Evolutionary conservation across 176 grass and related monocot species (phyloP).

Genomic region (Oryza longistaminata): DNA sequence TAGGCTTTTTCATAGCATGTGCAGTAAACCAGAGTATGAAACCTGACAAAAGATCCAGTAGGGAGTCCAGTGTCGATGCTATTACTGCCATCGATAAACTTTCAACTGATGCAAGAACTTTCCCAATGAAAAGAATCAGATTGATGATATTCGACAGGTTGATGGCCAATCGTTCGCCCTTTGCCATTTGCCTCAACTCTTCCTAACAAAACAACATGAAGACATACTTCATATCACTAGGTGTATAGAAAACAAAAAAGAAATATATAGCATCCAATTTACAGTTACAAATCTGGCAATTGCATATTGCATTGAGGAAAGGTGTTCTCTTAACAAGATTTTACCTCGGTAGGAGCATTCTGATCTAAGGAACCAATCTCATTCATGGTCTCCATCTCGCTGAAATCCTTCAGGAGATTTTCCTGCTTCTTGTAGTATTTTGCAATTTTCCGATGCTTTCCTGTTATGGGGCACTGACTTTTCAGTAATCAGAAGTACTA

Average conservation of each 20-base stretch:
- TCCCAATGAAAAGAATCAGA: conserved; percentile 74
- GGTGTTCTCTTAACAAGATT: not conserved
- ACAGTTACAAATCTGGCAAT: not conserved
- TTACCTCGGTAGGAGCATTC: conserved; percentile 67
- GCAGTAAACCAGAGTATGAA: conserved; percentile 91
- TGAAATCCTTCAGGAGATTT: conserved; percentile 75
- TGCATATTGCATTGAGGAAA: not conserved
- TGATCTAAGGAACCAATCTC: conserved; percentile 52
- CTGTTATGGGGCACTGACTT: conserved; percentile 38
- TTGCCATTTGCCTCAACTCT: conserved; percentile 63
- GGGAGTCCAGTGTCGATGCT: conserved; percentile 85
- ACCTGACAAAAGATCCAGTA: conserved; percentile 87
- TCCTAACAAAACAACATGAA: conserved; percentile 46
- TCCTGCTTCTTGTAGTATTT: conserved; percentile 95
- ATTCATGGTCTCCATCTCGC: conserved; percentile 82
- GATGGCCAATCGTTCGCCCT: conserved; percentile 68
- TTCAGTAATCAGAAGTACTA: not conserved
- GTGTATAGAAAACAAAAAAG: not conserved
- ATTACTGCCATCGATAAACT: conserved; percentile 82
- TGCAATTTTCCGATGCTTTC: conserved; percentile 81
- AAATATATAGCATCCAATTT: too few relatives aligned
- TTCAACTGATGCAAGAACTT: conserved; percentile 69
- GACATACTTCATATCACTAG: not conserved
- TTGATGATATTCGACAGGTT: conserved; percentile 74
- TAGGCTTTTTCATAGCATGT: conserved; percentile 82